Base-by-base conservation (phyloP, 495 filamentous ascomycete species). In the Hapsidospora chrysogenum region DNA sequence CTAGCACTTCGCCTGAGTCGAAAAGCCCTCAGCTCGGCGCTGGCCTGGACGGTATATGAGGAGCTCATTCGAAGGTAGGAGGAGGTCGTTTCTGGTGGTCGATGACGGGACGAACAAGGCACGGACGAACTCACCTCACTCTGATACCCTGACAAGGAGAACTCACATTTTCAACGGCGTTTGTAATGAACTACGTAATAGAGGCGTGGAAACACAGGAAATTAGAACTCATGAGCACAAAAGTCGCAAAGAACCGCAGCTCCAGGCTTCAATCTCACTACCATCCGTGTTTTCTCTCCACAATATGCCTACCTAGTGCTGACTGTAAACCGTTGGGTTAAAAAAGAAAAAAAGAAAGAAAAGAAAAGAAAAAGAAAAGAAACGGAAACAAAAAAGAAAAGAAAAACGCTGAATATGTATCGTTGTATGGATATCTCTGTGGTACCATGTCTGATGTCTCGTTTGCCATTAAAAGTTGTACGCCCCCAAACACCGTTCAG, bases 41-140 rank as follows among this genome's bases (percentile, higher is more conserved):
- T 96, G 41, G 85, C 85, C 6, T 99, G 89, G 89, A 93, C 86
- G 14, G 63, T 94, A 16, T 99, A 99, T 49, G 89, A 99, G 59
- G 87, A 94, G 52, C 53, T 95, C 38, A 76, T 99, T 42, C 58
- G 86, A 23, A 50, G 66, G 37, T 83, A 79, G 10, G 83, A n/a
- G n/a, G n/a, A n/a, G n/a, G n/a, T n/a, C n/a, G n/a, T n/a, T n/a
- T n/a, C n/a, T n/a, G n/a, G n/a, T n/a, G n/a, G n/a, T 10, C 9
- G 14, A 35, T 26, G 23, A 26, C 23, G 23, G 7, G 23, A 26
- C 23, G 23, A 7, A 26, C 7, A n/a, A 26, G n/a, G n/a, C 23
- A 7, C 23, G 7, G 23, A 26, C n/a, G n/a, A n/a, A n/a, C n/a
- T n/a, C n/a, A n/a, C n/a, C n/a, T n/a, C n/a, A n/a, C n/a, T n/a